Conservation (phyloP, 352 stramenopile species). For the Globisporangium viniferum region DNA sequence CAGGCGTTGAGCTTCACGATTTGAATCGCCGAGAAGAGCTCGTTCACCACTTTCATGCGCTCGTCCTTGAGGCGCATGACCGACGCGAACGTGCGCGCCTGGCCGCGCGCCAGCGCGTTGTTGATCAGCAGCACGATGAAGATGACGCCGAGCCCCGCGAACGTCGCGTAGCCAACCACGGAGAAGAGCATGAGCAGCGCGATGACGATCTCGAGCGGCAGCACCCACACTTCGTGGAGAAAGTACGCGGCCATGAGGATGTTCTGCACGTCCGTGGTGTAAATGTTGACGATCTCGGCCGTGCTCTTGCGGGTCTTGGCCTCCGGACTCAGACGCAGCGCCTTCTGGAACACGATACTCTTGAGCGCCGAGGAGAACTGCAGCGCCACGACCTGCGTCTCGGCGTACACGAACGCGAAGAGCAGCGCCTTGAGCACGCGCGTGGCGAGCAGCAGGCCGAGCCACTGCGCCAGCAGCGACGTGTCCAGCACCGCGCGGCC, state of each 20-base stretch:
- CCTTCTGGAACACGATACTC: slow-evolving; percentile 75
- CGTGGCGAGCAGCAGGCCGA: slow-evolving; percentile 54
- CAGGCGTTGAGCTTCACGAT: slow-evolving; percentile 96
- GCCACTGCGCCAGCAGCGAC: slow-evolving; percentile 49
- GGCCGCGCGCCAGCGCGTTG: slow-evolving; percentile 34
- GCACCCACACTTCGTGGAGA: slow-evolving; percentile 72
- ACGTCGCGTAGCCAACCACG: slow-evolving; percentile 47
- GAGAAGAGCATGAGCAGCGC: slow-evolving; percentile 48
- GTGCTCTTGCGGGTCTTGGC: slow-evolving; percentile 32
- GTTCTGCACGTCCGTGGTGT: slow-evolving; percentile 56
- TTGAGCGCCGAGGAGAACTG: slow-evolving; percentile 64
- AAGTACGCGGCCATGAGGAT: slow-evolving; percentile 59
- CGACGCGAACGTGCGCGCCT: slow-evolving; percentile 30
- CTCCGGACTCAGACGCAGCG: slow-evolving; percentile 40
- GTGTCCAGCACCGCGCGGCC: slow-evolving; percentile 26
- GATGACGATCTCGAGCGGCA: slow-evolving; percentile 48
- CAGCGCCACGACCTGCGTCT: slow-evolving; percentile 63
- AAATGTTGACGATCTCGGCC: slow-evolving; percentile 51
- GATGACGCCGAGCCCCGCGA: slow-evolving; percentile 35
- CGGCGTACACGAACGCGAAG: slow-evolving; percentile 53
- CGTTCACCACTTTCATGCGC: slow-evolving; percentile 52
- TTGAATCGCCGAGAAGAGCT: slow-evolving; percentile 80
- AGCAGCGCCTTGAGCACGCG: slow-evolving; percentile 62
- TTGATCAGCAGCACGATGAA: slow-evolving; percentile 43
- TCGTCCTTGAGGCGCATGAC: slow-evolving; percentile 45